phyloP scores from a whole-genome alignment of 2,329 filamentous ascomycete genomes.

The Myriosclerotinia curreyana region DNA sequence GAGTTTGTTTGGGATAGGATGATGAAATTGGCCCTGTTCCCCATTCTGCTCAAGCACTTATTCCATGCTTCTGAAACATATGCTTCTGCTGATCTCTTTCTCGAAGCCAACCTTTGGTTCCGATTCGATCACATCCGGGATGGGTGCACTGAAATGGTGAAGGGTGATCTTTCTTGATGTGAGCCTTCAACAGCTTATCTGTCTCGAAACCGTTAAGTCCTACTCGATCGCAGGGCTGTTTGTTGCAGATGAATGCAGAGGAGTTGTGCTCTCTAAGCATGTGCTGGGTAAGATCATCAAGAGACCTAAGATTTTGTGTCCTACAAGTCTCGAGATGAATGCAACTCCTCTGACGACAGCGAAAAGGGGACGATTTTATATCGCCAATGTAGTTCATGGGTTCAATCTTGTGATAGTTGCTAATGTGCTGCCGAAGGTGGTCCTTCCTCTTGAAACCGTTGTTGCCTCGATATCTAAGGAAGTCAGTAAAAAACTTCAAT shows the following conservation, averaged over 20 bases:
- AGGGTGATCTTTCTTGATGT: slow-evolving; percentile 27
- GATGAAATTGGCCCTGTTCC: no score
- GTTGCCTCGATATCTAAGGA: neutral
- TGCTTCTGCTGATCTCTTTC: slow-evolving; percentile 28
- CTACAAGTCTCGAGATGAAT: no score
- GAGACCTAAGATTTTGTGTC: neutral
- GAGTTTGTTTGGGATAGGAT: no score
- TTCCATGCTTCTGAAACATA: slow-evolving; percentile 8
- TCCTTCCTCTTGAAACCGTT: slow-evolving; percentile 17
- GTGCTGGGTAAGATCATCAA: slow-evolving; percentile 1
- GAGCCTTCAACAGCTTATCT: slow-evolving; percentile 22
- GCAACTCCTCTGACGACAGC: no score
- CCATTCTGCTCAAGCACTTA: neutral
- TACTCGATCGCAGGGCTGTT: neutral
- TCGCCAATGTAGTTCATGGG: fast-evolving
- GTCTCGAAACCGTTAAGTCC: slow-evolving; percentile 8
- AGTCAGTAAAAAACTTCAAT: neutral
- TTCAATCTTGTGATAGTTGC: slow-evolving; percentile 4
- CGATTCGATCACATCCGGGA: slow-evolving; percentile 27
- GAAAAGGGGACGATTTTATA: neutral
- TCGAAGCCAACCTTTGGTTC: slow-evolving; percentile 27
- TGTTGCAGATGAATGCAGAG: neutral
- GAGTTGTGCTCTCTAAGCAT: neutral
- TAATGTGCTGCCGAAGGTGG: slow-evolving; percentile 2
- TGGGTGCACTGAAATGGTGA: slow-evolving; percentile 26